Evolutionary conservation across 805 yeast genomes (phyloP).

Genomic region (Nakazawaea laoshanensis): DNA sequence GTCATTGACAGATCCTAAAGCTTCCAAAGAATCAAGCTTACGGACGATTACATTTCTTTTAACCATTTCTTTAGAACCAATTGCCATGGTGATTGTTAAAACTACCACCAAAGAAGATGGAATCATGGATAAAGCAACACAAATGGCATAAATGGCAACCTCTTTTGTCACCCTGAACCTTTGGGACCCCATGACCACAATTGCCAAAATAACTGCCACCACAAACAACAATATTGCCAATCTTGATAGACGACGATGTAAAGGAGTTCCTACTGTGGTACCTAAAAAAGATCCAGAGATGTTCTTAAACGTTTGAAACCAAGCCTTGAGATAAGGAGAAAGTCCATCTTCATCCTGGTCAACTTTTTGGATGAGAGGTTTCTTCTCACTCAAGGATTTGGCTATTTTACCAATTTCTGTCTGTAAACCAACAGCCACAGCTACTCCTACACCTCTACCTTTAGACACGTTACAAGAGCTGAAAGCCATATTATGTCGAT

Average conservation of each 20-base stretch:
- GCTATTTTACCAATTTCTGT: conserved; percentile 78
- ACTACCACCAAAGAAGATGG: conserved; percentile 78
- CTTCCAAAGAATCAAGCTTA: conserved; percentile 70
- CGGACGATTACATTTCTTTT: conserved; percentile 63
- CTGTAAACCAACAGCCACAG: conserved; percentile 54
- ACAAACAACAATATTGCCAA: conserved; percentile 65
- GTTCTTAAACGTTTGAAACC: conserved; percentile 39
- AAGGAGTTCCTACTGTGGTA: conserved; percentile 71
- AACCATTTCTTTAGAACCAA: conserved; percentile 71
- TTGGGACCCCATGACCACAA: conserved; percentile 82
- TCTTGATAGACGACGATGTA: conserved; percentile 67
- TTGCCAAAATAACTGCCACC: conserved; percentile 79
- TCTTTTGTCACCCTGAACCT: conserved; percentile 64
- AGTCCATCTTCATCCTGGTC: conserved; percentile 31
- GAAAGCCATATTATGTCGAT: conserved; percentile 63
- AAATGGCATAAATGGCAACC: conserved; percentile 83
- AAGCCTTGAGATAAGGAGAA: conserved; percentile 38
- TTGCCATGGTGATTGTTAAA: conserved; percentile 79
- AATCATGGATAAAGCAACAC: conserved; percentile 76
- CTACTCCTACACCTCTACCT: conserved; percentile 70
- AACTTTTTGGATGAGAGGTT: conserved; percentile 29
- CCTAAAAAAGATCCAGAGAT: conserved; percentile 66
- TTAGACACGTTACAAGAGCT: conserved; percentile 64
- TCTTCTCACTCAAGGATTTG: conserved; percentile 37
- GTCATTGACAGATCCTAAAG: conserved; percentile 70